phyloP scores from a whole-genome alignment of 2,329 filamentous ascomycete genomes.

The Cladosporium sp. region DNA sequence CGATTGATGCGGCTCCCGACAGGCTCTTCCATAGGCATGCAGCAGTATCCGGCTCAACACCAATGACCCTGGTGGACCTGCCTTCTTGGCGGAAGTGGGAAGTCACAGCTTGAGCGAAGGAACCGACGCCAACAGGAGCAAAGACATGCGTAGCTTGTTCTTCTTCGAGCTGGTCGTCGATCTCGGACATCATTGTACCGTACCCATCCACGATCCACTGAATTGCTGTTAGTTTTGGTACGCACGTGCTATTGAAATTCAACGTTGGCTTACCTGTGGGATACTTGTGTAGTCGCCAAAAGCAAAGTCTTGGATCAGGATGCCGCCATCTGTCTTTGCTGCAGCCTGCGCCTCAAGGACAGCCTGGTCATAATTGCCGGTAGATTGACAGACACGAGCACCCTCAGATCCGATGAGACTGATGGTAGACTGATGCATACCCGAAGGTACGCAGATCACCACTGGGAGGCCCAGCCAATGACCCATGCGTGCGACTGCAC shows the following conservation, averaged over 20 bases:
- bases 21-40: conserved; percentile 59
- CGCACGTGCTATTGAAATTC: accelerated
- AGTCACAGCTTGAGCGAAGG: conserved; percentile 67
- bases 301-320: conserved; percentile 68
- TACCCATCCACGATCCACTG: conserved; percentile 59
- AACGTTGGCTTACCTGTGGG: conserved; percentile 49
- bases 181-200: conserved; percentile 67
- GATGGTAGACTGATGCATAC: conserved; percentile 57
- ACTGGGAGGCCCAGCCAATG: conserved; percentile 56
- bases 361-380: conserved; percentile 65
- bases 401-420: conserved; percentile 62
- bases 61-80: conserved; percentile 47
- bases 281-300: conserved; percentile 67
- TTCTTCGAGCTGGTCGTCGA: conserved; percentile 59
- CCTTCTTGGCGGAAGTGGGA: conserved; percentile 59
- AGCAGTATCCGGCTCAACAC: conserved; percentile 69
- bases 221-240: not conserved
- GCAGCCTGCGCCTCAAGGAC: conserved; percentile 55
- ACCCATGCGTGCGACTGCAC: conserved; percentile 70
- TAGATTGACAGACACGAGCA: conserved; percentile 55
- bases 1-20: conserved; percentile 47
- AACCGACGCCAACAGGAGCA: conserved; percentile 70
- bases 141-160: conserved; percentile 54
- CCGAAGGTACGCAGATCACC: conserved; percentile 62
- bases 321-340: conserved; percentile 40